phyloP scores from a whole-genome alignment of 176 grass and related monocot species.

The Panicum miliaceum region DNA sequence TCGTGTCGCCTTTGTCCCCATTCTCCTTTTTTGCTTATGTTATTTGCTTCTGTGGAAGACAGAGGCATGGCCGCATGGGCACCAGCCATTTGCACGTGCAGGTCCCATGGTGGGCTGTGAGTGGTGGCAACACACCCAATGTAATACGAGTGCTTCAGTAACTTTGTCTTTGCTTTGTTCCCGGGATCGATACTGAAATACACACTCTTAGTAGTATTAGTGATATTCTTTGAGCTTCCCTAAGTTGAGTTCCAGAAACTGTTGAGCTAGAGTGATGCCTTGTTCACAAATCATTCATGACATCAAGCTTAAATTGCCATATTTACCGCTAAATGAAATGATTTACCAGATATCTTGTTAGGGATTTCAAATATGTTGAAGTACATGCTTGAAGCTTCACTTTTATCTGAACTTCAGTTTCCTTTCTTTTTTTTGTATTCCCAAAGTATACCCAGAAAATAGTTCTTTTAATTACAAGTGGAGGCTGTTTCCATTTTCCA shows the following conservation, averaged over 20 bases:
- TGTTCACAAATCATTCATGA: background rate
- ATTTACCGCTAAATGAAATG: too few relatives aligned
- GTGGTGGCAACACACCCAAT: background rate
- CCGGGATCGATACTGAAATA: background rate
- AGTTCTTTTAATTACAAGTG: background rate
- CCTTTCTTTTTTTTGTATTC: background rate
- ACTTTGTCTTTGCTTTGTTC: background rate
- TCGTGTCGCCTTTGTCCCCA: background rate
- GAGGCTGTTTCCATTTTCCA: background rate
- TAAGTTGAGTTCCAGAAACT: background rate
- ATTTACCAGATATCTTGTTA: background rate
- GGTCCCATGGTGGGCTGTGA: background rate
- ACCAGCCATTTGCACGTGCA: slow-evolving; percentile 37
- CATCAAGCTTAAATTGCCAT: slow-evolving; percentile 3
- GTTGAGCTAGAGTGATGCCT: background rate
- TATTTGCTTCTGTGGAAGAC: slow-evolving; percentile 19
- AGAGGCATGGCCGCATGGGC: background rate
- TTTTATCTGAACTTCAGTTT: background rate
- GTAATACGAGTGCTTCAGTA: background rate
- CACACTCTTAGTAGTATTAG: background rate
- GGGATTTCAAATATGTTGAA: background rate
- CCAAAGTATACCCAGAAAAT: background rate
- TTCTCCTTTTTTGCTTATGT: background rate
- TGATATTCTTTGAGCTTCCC: background rate
- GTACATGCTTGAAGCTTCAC: background rate